Base-by-base conservation (phyloP, 225 moss, liverwort and hornwort genomes). In the Takakia lepidozioides region DNA sequence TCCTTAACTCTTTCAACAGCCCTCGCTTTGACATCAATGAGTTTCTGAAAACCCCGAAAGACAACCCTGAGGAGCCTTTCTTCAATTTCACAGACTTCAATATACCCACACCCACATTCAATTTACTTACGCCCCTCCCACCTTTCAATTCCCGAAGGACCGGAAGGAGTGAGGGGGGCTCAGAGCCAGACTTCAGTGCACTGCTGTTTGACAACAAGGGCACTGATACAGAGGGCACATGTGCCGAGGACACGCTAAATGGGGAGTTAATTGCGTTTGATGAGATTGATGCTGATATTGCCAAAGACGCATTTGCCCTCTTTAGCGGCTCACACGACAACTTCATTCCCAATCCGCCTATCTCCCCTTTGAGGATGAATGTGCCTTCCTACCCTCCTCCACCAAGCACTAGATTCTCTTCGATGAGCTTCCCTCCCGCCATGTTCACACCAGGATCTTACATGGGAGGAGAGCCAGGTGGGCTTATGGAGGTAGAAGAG, bases 21-120 rank as follows among this genome's bases (percentile, higher is more conserved):
- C 95, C 91, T 54, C 91, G 91, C 42, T 98, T 98, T 24, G 95
- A 91, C 57, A 82, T 98, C 47, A 91, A 78, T 27, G 95, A 98
- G 27, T 91, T 91, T 70, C 32, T 98, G 57, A 98, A 91, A 71
- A 83, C 91, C 6, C 85, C 91, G 21, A 87, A 87, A 54, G 91
- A 91, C n/a, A 84, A 69, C 59, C 52, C 62, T 19, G 95, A 95
- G 27, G 87, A 87, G 30, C 87, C 87, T 1, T 87, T 85, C 57
- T 91, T 91, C 59, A 98, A 85, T 67, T 90, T 83, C 60, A 73
- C 95, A 21, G 82, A 80, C 62, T 91, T 98, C 76, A 98, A 87
- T 51, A 85, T 89, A 37, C 90, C 84, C 37, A 84, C 80, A 36
- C 82, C 80, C 29, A 66, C 89, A 55, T 82, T 84, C 72, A 89